A percentile compares a stretch with the other conserved stretches of the same genome.
phyloP scores from a whole-genome alignment of 176 grass and related monocot species.

The Musa acuminata region DNA sequence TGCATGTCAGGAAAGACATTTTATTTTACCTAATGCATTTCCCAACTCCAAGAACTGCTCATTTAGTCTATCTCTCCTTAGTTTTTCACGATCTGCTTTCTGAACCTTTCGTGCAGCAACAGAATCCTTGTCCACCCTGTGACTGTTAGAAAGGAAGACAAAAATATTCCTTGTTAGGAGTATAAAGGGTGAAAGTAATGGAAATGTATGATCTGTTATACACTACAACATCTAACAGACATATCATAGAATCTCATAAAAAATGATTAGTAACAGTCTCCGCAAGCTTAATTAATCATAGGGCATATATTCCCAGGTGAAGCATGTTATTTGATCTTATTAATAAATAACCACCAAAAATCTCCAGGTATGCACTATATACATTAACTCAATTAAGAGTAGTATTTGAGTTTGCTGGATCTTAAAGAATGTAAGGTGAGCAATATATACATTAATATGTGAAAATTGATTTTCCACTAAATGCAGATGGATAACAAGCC shows the following conservation, averaged over 20 bases:
- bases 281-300: too few relatives aligned
- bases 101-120: conserved; percentile 51
- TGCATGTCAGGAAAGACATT: neutral
- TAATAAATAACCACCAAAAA: too few relatives aligned
- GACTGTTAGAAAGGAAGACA: conserved; percentile 25
- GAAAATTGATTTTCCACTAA: neutral
- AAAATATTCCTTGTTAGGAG: neutral
- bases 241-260: neutral
- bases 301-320: too few relatives aligned
- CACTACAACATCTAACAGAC: neutral
- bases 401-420: too few relatives aligned
- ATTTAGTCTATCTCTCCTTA: conserved; percentile 80
- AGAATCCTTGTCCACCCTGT: conserved; percentile 22
- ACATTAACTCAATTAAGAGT: too few relatives aligned
- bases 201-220: neutral
- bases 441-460: neutral
- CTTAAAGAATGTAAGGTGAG: too few relatives aligned
- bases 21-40: conserved; percentile 49
- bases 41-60: conserved; percentile 75
- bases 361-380: too few relatives aligned
- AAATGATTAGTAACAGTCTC: neutral
- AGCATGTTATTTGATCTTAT: too few relatives aligned
- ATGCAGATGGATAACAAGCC: neutral
- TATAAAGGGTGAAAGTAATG: neutral
- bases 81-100: conserved; percentile 88